phyloP scores from a whole-genome alignment of 345 rosid genomes.

The Streptanthus diversifolius region DNA sequence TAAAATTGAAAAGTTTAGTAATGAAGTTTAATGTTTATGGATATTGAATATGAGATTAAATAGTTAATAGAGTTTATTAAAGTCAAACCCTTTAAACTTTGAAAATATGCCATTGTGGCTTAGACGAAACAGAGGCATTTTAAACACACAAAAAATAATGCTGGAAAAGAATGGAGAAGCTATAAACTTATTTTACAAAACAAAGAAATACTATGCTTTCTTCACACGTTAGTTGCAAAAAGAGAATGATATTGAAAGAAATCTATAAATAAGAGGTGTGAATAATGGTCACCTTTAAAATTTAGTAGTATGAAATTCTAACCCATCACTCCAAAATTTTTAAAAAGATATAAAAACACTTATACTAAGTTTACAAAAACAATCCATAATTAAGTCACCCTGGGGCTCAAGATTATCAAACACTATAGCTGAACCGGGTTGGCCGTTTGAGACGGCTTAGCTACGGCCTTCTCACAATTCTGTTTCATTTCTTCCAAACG shows the following conservation, averaged over 20 bases:
- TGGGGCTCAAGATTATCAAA: slow-evolving; percentile 2
- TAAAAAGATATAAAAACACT: too few relatives aligned
- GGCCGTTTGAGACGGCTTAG: slow-evolving; percentile 37
- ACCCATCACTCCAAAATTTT: too few relatives aligned
- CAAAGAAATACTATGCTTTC: not conserved
- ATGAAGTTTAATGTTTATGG: too few relatives aligned
- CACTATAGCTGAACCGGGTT: slow-evolving; percentile 25
- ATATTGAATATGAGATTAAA: too few relatives aligned
- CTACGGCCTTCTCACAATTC: slow-evolving; percentile 49
- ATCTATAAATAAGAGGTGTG: not conserved
- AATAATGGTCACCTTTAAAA: too few relatives aligned
- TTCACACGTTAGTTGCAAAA: slow-evolving; percentile 3
- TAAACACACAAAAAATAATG: not conserved
- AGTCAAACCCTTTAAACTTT: too few relatives aligned
- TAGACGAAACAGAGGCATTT: not conserved
- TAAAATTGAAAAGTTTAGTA: too few relatives aligned
- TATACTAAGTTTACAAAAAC: too few relatives aligned
- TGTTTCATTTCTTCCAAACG: slow-evolving; percentile 64
- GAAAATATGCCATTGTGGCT: not conserved
- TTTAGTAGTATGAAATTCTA: too few relatives aligned
- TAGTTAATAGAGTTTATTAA: too few relatives aligned
- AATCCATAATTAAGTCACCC: not conserved
- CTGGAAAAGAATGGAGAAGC: not conserved
- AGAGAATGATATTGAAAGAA: not conserved
- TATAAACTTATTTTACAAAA: not conserved